Base-by-base conservation (phyloP, 169 alveolate genomes). In the Plasmodium knowlesi region DNA sequence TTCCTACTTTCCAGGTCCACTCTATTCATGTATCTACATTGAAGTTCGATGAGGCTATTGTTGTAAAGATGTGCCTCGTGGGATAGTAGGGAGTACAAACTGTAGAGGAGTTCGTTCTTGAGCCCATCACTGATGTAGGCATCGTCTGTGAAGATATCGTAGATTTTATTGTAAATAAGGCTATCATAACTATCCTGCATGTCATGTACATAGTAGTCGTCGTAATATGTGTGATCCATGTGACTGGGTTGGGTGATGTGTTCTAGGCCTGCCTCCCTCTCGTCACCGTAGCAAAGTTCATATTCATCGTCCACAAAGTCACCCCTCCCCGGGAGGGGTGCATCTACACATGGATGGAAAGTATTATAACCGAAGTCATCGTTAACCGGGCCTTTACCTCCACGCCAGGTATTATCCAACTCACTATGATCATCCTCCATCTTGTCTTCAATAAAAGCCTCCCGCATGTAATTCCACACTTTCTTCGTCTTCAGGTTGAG, bases 31-130 rank as follows among this genome's bases (percentile, higher is more conserved):
- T 89, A 89, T 14, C 71, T 89, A 50, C 82, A 89, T 19, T 89
- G 94, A 1, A 89, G 81, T 1, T 89, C 94, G n/a, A 78, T 79
- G 34, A 89, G 73, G 6, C 43, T 57, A n/a, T 41, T 89, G 73
- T 89, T 89, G 50, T 89, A 89, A 2, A 89, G 73, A 37, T 89
- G 78, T 0, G 94, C 57, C 34, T 89, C 90, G 50, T 89, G 82
- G 0, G 94, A 89, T 30, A 89, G 73, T 5, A 79, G 88, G 22
- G 94, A 89, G 43, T 89, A 89, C 32, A 89, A n/a, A 22, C 80
- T 89, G 50, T 89, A 89, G 32, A 89, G 70, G 5, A 89, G 82
- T 39, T 89, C 94, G 22, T 89, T 89, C 50, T 89, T 89, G 46
- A 89, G 72, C 46, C 73, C 82, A n/a, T 89, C 94, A 79, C 73